Conservation (phyloP, 2,329 filamentous ascomycete genomes). For the Aspergillus sp. region DNA sequence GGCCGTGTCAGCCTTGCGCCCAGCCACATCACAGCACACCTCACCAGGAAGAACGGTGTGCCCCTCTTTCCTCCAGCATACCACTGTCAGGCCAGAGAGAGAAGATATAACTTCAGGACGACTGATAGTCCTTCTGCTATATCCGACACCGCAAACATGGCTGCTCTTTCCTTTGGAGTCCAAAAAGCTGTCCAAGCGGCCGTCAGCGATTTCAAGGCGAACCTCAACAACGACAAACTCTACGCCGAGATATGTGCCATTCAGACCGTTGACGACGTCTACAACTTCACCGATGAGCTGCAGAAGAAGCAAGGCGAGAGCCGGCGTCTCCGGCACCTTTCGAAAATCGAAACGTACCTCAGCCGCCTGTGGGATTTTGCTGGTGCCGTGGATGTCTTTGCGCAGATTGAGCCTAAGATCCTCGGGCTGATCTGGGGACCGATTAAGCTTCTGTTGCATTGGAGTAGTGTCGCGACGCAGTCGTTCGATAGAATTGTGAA, state of each 20-base stretch:
- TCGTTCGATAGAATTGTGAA: constrained; percentile 4
- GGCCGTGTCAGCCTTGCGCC: not conserved
- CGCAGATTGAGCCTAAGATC: not conserved
- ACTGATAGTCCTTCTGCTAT: too few species aligned
- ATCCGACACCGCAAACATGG: not conserved
- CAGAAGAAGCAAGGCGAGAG: not conserved
- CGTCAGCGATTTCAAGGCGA: constrained; percentile 1
- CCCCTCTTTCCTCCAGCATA: not conserved
- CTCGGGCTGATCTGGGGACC: constrained; percentile 8
- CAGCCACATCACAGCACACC: not conserved
- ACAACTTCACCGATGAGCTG: constrained; percentile 5
- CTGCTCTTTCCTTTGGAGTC: not conserved
- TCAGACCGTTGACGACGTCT: constrained; percentile 1
- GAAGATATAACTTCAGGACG: too few species aligned
- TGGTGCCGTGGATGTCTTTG: not conserved
- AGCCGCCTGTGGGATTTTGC: constrained; percentile 1
- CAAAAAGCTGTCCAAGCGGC: constrained; percentile 2
- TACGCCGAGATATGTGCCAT: not conserved
- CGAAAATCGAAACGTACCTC: constrained; percentile 1
- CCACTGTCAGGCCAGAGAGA: not conserved
- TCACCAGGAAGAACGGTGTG: not conserved
- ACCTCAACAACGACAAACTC: not conserved
- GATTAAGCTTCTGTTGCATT: constrained; percentile 5
- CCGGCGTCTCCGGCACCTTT: not conserved
- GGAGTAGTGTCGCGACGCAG: not conserved